Base-by-base conservation (phyloP, 306 rosid species). In the Vigna hirtella region DNA sequence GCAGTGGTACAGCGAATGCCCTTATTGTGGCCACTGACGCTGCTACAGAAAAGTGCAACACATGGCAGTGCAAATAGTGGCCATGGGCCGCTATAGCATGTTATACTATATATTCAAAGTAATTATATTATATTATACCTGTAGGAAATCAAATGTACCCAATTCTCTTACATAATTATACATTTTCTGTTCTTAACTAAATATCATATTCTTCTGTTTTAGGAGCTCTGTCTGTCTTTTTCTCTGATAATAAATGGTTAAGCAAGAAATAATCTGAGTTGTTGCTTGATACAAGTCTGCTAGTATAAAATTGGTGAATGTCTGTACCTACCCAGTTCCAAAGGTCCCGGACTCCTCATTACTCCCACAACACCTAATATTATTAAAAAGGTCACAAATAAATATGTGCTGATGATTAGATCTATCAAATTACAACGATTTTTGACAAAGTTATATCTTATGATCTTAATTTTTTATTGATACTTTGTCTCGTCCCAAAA, bases 401-500 rank as follows among this genome's bases (percentile, higher is more conserved):
- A 36, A 45, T 47, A 9, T 66, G 22, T 56, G 55, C 76, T 34
- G 48, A 48, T 51, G 42, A 50, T 47, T 49, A 34, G 48, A 76
- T 47, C 43, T 40, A 40, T 81, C 56, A 14, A 13, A 50, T 26
- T 34, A 42, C 9, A 7, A 50, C 28, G 40, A 18, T 36, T 52
- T 56, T 78, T 68, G 47, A 49, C 74, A 17, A 43, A 38, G 58
- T 67, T 56, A 64, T 55, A 1, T 56, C 32, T 18, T 43, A 20
- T 2, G 0, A 79, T 49, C 62, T 30, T 53, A 58, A 42, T 51
- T 73, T 72, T 32, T 53, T 20, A 51, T 62, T 67, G 59, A 34
- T 56, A 58, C 45, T 79, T 56, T 38, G 61, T 53, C 43, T 47
- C 14, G 45, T 80, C 47, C 16, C 70, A 57, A 57, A 73, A 20